These are phyloP conservation scores for Syzygium aromaticum DNA, from an alignment of 345 rosid genomes.

Conservation along the genomic window DNA sequence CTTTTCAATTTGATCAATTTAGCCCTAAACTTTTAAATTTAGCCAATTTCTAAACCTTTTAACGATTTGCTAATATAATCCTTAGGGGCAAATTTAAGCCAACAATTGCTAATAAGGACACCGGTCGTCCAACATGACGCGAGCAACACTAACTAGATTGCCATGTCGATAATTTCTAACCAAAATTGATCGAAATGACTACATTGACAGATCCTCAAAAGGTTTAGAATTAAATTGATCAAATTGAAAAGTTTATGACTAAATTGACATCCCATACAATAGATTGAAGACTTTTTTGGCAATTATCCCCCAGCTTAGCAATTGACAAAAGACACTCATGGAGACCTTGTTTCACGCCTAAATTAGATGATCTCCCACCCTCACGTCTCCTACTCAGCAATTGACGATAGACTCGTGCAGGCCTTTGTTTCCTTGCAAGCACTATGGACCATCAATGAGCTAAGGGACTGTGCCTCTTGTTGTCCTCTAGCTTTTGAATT, in stretches of 20 bases:
- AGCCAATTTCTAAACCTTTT: neutral
- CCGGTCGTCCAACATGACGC: too few species aligned
- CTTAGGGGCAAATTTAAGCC: too few species aligned
- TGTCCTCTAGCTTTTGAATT: slow-evolving; percentile 1
- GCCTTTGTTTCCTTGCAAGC: neutral
- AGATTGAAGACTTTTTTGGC: neutral
- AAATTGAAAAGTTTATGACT: neutral
- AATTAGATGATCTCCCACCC: neutral
- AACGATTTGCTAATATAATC: neutral
- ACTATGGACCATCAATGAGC: neutral
- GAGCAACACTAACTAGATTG: neutral
- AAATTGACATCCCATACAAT: accelerated
- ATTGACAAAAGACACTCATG: neutral
- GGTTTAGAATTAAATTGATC: neutral
- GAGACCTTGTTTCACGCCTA: neutral
- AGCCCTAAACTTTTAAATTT: neutral
- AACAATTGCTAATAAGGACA: too few species aligned
- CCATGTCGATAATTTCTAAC: neutral
- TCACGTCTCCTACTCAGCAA: neutral
- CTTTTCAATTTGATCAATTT: accelerated
- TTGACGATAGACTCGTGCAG: neutral
- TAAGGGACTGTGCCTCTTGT: neutral
- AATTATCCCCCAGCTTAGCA: neutral
- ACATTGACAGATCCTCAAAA: neutral
- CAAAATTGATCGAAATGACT: neutral